phyloP scores from a whole-genome alignment of 768 basidiomycete genomes.

The Boletus huronensis region DNA sequence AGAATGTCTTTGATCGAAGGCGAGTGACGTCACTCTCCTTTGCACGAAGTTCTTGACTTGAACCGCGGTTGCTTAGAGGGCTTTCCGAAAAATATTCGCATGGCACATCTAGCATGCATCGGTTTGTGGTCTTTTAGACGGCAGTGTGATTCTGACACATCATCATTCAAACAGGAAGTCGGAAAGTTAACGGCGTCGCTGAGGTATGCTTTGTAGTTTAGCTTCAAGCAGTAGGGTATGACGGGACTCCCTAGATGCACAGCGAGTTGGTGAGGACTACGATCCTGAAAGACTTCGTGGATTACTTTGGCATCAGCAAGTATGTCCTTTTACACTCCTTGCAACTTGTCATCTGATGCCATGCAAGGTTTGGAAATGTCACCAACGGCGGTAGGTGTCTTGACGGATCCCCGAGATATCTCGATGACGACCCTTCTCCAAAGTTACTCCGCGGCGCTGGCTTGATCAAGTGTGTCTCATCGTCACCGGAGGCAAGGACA shows the following conservation, averaged over 20 bases:
- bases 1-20: slow-evolving; percentile 95
- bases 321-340: slow-evolving; percentile 12
- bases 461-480: slow-evolving; percentile 60
- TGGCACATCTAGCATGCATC: slow-evolving; percentile 90
- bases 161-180: slow-evolving; percentile 47
- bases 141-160: not conserved
- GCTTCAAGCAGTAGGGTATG: not conserved
- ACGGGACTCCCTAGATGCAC: slow-evolving; percentile 56
- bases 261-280: slow-evolving; percentile 82
- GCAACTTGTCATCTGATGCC: slow-evolving; percentile 13
- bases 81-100: slow-evolving; percentile 78
- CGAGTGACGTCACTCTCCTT: slow-evolving; percentile 19
- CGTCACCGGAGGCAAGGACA: not conserved
- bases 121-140: slow-evolving; percentile 34
- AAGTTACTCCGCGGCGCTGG: slow-evolving; percentile 92
- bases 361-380: slow-evolving; percentile 71
- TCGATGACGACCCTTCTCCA: not conserved
- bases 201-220: slow-evolving; percentile 45
- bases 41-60: not conserved
- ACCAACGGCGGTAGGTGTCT: slow-evolving; percentile 79
- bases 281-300: slow-evolving; percentile 89
- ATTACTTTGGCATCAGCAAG: slow-evolving; percentile 87
- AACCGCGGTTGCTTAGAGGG: slow-evolving; percentile 53
- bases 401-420: not conserved
- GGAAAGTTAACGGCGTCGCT: slow-evolving; percentile 94